Conservation (phyloP, 2,329 filamentous ascomycete species). For the Claviceps paspali region DNA sequence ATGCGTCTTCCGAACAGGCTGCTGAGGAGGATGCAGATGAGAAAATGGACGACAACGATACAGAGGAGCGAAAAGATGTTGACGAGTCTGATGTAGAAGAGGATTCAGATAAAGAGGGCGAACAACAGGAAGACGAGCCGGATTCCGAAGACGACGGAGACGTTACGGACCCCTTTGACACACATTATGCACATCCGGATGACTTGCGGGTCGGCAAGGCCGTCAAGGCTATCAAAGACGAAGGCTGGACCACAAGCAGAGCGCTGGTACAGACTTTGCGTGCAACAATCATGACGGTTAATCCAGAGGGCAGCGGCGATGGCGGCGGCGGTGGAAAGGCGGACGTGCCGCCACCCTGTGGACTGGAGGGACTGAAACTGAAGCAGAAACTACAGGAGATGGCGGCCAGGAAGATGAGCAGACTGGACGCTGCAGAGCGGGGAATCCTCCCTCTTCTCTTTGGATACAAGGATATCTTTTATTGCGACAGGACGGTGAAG, state of each 20-base stretch:
- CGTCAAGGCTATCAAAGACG: slow-evolving; percentile 33
- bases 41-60: slow-evolving; percentile 21
- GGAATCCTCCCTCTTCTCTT: slow-evolving; percentile 59
- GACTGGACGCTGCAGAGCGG: slow-evolving; percentile 47
- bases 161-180: slow-evolving; percentile 58
- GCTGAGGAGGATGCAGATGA: slow-evolving; percentile 7
- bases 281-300: slow-evolving; percentile 31
- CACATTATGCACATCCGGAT: slow-evolving; percentile 59
- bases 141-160: slow-evolving; percentile 37
- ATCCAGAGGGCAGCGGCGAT: slow-evolving; percentile 14
- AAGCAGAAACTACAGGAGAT: slow-evolving; percentile 40
- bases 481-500: slow-evolving; percentile 52
- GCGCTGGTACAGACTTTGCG: slow-evolving; percentile 30
- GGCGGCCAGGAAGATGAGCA: slow-evolving; percentile 35
- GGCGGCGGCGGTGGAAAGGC: slow-evolving; percentile 10
- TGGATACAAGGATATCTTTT: slow-evolving; percentile 67
- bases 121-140: slow-evolving; percentile 12
- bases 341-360: slow-evolving; percentile 17
- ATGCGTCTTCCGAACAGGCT: slow-evolving; percentile 10
- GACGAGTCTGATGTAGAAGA: slow-evolving; percentile 14
- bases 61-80: slow-evolving; percentile 17
- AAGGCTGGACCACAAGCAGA: slow-evolving; percentile 36
- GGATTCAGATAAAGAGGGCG: slow-evolving; percentile 6
- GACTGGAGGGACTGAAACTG: slow-evolving; percentile 53
- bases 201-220: slow-evolving; percentile 40